phyloP scores from a whole-genome alignment of 2,329 filamentous ascomycete genomes.

The Penicillium sp. region DNA sequence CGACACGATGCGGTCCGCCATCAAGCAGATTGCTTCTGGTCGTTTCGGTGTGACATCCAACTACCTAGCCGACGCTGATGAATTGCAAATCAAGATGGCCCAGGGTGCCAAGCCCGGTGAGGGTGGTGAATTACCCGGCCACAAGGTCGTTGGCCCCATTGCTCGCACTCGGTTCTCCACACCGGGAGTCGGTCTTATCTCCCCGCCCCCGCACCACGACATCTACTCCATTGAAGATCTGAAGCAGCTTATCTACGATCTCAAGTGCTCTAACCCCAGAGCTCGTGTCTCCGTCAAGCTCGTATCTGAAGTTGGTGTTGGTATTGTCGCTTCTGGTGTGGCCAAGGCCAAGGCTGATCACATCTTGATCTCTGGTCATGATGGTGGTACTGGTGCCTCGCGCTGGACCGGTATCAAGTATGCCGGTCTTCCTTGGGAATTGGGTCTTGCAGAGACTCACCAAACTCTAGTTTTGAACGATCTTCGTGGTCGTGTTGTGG shows the following conservation, averaged over 20 bases:
- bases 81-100: slow-evolving; percentile 99
- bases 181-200: slow-evolving; percentile 92
- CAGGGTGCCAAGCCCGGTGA: slow-evolving; percentile 97
- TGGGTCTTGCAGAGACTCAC: slow-evolving; percentile 95
- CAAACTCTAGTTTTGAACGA: slow-evolving; percentile 96
- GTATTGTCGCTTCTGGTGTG: slow-evolving; percentile 95
- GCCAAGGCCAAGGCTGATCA: slow-evolving; percentile 97
- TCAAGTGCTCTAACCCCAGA: slow-evolving; percentile 93
- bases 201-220: slow-evolving; percentile 93
- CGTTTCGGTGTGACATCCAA: slow-evolving; percentile 94
- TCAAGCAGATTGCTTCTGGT: slow-evolving; percentile 95
- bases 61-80: slow-evolving; percentile 91
- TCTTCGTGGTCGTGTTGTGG: slow-evolving; percentile 88
- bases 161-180: slow-evolving; percentile 94
- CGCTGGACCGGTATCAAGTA: slow-evolving; percentile 99
- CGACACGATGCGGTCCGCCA: slow-evolving; percentile 94
- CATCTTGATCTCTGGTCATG: slow-evolving; percentile 93
- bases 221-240: slow-evolving; percentile 98
- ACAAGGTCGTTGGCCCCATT: slow-evolving; percentile 94
- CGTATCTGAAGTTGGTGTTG: slow-evolving; percentile 94
- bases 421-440: slow-evolving; percentile 91
- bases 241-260: slow-evolving; percentile 95
- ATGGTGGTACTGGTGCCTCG: slow-evolving; percentile 94
- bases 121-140: slow-evolving; percentile 92
- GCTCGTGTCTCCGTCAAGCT: slow-evolving; percentile 94